phyloP scores from a whole-genome alignment of 768 basidiomycete species.

The Boletus huronensis region DNA sequence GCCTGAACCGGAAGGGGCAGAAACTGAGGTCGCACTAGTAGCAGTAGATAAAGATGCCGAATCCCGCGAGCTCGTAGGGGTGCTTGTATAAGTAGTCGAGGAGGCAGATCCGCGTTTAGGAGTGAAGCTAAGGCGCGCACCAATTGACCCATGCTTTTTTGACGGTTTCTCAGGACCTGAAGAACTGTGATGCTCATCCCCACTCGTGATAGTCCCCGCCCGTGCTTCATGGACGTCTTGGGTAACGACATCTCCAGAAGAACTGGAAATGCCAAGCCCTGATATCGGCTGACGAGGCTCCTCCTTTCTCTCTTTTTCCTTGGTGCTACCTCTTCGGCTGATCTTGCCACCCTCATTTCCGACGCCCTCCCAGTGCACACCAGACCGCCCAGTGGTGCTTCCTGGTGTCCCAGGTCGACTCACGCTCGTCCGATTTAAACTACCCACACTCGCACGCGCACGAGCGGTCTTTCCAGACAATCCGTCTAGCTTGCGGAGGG shows the following conservation, averaged over 20 bases:
- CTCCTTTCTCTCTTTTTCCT: conserved; percentile 47
- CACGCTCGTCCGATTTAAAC: conserved; percentile 60
- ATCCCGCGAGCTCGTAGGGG: conserved; percentile 81
- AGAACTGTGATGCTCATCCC: conserved; percentile 53
- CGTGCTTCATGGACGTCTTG: conserved; percentile 42
- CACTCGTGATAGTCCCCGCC: conserved; percentile 45
- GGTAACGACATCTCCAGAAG: conserved; percentile 31
- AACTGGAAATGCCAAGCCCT: conserved; percentile 36
- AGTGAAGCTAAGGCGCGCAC: conserved; percentile 71
- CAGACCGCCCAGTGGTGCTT: conserved; percentile 44
- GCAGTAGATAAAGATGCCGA: conserved; percentile 78
- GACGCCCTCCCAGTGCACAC: conserved; percentile 75
- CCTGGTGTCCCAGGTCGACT: conserved; percentile 77
- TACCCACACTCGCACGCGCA: conserved; percentile 73
- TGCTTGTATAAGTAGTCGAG: conserved; percentile 81
- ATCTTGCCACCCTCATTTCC: conserved; percentile 36
- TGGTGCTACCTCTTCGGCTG: conserved; percentile 37
- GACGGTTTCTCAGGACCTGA: conserved; percentile 57
- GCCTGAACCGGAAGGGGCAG: conserved; percentile 55
- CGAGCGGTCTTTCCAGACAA: conserved; percentile 72
- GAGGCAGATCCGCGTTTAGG: conserved; percentile 87
- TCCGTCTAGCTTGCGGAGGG: conserved; percentile 90
- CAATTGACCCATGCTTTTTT: conserved; percentile 56
- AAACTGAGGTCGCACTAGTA: conserved; percentile 75
- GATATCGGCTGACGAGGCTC: conserved; percentile 25